These are phyloP conservation scores for Globisporangium polare DNA, from an alignment of 352 stramenopile genomes.

Conservation along the genomic window DNA sequence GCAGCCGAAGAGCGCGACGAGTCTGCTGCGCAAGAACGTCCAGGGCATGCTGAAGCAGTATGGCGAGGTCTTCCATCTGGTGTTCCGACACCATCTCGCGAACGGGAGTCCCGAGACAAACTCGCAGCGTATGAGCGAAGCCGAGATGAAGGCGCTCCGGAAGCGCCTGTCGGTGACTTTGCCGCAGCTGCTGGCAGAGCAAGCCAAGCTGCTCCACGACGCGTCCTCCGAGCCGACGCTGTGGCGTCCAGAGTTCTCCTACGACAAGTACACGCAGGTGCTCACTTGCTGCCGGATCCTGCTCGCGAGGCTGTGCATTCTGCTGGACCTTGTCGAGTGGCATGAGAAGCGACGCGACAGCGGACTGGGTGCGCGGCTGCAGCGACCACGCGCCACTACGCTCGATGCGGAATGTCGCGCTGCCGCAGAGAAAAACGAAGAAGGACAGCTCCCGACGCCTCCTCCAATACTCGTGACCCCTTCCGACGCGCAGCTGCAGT, in stretches of 20 bases:
- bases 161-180: slow-evolving; percentile 33
- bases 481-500: background rate
- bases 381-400: slow-evolving; percentile 11
- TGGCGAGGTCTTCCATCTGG: slow-evolving; percentile 31
- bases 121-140: slow-evolving; percentile 16
- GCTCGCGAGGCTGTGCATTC: slow-evolving; percentile 47
- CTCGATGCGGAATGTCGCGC: slow-evolving; percentile 22
- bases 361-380: slow-evolving; percentile 16
- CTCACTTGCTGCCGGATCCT: slow-evolving; percentile 44
- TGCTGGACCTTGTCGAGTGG: slow-evolving; percentile 68
- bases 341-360: slow-evolving; percentile 27
- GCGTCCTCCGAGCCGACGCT: slow-evolving; percentile 45
- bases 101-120: slow-evolving; percentile 17
- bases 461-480: background rate
- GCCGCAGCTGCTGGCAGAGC: slow-evolving; percentile 34
- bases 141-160: slow-evolving; percentile 32
- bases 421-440: background rate
- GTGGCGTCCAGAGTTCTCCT: slow-evolving; percentile 51
- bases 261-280: slow-evolving; percentile 46
- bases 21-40: slow-evolving; percentile 53
- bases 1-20: slow-evolving; percentile 44
- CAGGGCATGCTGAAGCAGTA: slow-evolving; percentile 41
- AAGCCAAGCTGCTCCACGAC: slow-evolving; percentile 49
- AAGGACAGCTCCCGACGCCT: background rate
- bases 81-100: slow-evolving; percentile 56